phyloP scores from a whole-genome alignment of 2,329 filamentous ascomycete genomes.

The Ceratocystis harringtonii region DNA sequence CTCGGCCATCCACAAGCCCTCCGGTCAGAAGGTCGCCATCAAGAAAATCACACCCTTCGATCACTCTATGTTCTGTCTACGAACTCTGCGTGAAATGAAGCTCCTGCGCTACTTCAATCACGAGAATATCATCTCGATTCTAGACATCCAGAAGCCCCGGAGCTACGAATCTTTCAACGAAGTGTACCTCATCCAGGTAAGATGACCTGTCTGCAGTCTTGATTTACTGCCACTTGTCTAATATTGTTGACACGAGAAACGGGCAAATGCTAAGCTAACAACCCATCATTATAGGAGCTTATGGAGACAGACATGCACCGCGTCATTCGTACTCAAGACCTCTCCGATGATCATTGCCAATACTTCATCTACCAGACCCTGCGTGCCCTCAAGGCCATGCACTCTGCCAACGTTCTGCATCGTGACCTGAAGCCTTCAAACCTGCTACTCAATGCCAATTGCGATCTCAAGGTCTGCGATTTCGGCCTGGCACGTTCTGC shows the following conservation, averaged over 20 bases:
- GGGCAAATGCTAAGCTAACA: slow-evolving; percentile 17
- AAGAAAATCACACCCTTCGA: slow-evolving; percentile 99
- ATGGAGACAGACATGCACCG: slow-evolving; percentile 99
- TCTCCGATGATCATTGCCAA: slow-evolving; percentile 98
- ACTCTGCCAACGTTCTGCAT: slow-evolving; percentile 95
- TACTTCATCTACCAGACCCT: slow-evolving; percentile 99
- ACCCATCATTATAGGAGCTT: slow-evolving; percentile 48
- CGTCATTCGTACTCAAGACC: slow-evolving; percentile 94
- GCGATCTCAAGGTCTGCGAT: slow-evolving; percentile 97
- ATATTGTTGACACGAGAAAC: background rate
- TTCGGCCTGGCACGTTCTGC: slow-evolving; percentile 92
- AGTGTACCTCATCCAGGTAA: slow-evolving; percentile 94
- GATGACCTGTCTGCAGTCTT: slow-evolving; percentile 18
- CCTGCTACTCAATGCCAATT: slow-evolving; percentile 92
- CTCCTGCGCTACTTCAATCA: slow-evolving; percentile 97
- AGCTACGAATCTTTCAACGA: slow-evolving; percentile 95
- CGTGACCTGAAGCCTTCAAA: slow-evolving; percentile 97
- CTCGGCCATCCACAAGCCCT: slow-evolving; percentile 95
- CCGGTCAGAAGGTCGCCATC: slow-evolving; percentile 95
- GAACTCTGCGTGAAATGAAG: slow-evolving; percentile 98
- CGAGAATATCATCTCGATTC: slow-evolving; percentile 98
- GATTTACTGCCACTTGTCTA: background rate
- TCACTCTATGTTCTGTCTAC: slow-evolving; percentile 95
- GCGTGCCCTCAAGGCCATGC: slow-evolving; percentile 95
- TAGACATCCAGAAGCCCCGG: slow-evolving; percentile 95